Percentiles rank a stretch among this genome's conserved stretches.
phyloP scores from a whole-genome alignment of 768 basidiomycete species.

The Nevesoporus exiguus region DNA sequence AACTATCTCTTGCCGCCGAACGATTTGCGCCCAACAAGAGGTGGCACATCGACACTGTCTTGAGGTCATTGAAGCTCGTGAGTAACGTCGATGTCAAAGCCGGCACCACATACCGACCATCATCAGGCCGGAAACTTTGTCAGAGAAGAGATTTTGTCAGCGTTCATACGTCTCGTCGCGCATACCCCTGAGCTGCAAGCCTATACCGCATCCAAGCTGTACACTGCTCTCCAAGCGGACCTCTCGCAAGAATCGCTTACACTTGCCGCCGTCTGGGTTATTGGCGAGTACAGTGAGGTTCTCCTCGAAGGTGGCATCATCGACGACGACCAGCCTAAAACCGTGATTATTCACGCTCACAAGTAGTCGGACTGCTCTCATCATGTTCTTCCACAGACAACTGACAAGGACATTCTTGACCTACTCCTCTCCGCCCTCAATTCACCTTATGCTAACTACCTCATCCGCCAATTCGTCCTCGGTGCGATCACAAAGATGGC shows the following conservation, averaged over 20 bases:
- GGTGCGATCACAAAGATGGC: slow-evolving; percentile 88
- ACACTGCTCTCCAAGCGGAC: slow-evolving; percentile 80
- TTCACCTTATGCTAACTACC: slow-evolving; percentile 91
- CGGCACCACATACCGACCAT: neutral
- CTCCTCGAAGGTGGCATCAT: slow-evolving; percentile 83
- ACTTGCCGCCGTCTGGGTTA: slow-evolving; percentile 88
- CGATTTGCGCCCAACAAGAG: slow-evolving; percentile 95
- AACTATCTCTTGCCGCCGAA: slow-evolving; percentile 94
- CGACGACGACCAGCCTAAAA: slow-evolving; percentile 68
- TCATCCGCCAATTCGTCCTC: slow-evolving; percentile 90
- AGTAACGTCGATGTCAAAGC: slow-evolving; percentile 25
- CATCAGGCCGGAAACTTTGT: slow-evolving; percentile 94
- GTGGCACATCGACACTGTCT: slow-evolving; percentile 98
- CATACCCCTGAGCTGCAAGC: slow-evolving; percentile 96
- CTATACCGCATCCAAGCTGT: slow-evolving; percentile 91
- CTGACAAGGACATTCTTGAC: slow-evolving; percentile 81
- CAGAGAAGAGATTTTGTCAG: slow-evolving; percentile 90
- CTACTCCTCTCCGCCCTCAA: slow-evolving; percentile 82
- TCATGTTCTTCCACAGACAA: slow-evolving; percentile 43
- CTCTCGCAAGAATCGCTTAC: slow-evolving; percentile 97
- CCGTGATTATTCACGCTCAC: slow-evolving; percentile 40
- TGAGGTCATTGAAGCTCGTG: slow-evolving; percentile 88
- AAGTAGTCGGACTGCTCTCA: neutral
- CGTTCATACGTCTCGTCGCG: slow-evolving; percentile 92
- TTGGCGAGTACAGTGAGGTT: slow-evolving; percentile 94